Conservation (phyloP, 306 rosid genomes). For the Inga oerstediana region DNA sequence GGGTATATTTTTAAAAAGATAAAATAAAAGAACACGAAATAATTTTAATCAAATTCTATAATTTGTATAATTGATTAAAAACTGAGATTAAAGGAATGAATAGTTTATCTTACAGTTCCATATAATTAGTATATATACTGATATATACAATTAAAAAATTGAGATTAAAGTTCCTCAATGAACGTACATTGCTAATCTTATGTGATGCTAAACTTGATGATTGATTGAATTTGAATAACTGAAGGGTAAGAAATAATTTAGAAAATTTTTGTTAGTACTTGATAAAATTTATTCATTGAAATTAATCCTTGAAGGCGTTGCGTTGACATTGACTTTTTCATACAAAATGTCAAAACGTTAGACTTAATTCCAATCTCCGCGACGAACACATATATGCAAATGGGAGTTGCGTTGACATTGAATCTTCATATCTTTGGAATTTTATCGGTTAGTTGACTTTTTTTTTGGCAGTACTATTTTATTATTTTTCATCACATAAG, state of each 20-base stretch:
- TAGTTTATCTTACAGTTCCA: too few relatives aligned
- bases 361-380: constrained; percentile 12
- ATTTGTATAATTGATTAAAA: too few relatives aligned
- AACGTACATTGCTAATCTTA: not conserved
- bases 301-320: not conserved
- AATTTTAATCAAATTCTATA: too few relatives aligned
- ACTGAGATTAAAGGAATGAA: not conserved
- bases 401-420: not conserved
- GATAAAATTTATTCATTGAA: not conserved
- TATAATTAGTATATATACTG: too few relatives aligned
- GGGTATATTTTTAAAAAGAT: not conserved
- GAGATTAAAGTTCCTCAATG: not conserved
- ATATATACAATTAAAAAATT: too few relatives aligned
- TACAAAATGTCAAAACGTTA: constrained; percentile 21
- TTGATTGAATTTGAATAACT: not conserved
- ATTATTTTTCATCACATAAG: not conserved
- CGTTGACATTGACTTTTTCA: constrained; percentile 16
- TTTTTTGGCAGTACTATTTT: not conserved
- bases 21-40: too few relatives aligned
- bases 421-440: not conserved
- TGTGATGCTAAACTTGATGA: not conserved
- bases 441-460: constrained; percentile 8
- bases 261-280: not conserved
- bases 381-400: not conserved
- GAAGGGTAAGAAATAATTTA: not conserved